Base-by-base conservation (phyloP, 2,329 filamentous ascomycete species). In the Xylariomycetidae sp. region DNA sequence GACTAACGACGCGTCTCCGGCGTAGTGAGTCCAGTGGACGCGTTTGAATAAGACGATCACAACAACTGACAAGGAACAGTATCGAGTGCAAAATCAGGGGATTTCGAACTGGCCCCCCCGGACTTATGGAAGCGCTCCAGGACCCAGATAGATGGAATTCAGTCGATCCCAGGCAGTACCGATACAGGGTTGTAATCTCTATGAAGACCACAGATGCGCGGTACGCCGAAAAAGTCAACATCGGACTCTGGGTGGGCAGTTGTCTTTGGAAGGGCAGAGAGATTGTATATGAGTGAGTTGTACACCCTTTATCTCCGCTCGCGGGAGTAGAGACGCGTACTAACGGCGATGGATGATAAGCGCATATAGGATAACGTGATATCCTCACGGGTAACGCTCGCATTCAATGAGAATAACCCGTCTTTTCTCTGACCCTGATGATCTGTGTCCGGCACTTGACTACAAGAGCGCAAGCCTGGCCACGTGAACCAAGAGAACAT, bases 151-250 rank as follows among this genome's bases (percentile, higher is more conserved):
- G 37, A 13, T 24, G 42, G 4, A 28, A 25, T 14, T 15, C 42
- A 4, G 40, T 48, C 1, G 44, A 53, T 26, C 46, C 46, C 8
- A 42, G 49, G 29, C 35, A 39, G 10, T 43, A 43, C 20, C 48
- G 37, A 19, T 52, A 49, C 20, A 44, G 49, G n/a, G 39, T 53
- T 4, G 38, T 49, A n/a, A 38, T 56, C 18, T 47, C 50, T 4
- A 53, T 56, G 52, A 48, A 48, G 29, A 55, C 52, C 2, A 35
- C 44, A 13, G 53, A 56, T 24, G 43, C 49, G 31, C 47, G 53
- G 27, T 56, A 56, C 32, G 49, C 45, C 4, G 44, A 43, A 18
- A 49, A 46, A 15, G 37, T 54, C 26, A 56, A 55, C 31, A 34
- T 48, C 6, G 43, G 50, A 4, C 38, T 56, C 35, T 55, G 53